Percentiles rank a stretch among this genome's conserved stretches.
These are phyloP conservation scores for Naganishia onofrii DNA, from an alignment of 768 basidiomycete genomes.

Conservation along the genomic window DNA sequence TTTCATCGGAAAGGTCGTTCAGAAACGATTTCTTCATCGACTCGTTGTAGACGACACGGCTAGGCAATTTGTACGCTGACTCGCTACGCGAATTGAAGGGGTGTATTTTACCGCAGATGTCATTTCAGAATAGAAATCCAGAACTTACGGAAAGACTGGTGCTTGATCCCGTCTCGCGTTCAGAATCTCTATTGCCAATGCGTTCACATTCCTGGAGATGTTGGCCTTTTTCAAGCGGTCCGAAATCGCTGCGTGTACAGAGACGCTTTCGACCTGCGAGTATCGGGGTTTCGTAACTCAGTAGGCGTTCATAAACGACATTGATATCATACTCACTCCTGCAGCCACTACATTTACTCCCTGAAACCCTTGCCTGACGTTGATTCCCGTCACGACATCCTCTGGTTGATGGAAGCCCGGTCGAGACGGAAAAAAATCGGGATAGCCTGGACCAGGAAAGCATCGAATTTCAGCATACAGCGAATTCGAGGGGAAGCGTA, in stretches of 20 bases:
- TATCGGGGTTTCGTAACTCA: background rate
- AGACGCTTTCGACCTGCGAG: slow-evolving; percentile 20
- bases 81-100: background rate
- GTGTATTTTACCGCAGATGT: background rate
- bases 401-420: slow-evolving; percentile 49
- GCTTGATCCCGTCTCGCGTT: slow-evolving; percentile 12
- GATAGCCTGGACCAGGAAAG: slow-evolving; percentile 38
- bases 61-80: slow-evolving; percentile 25
- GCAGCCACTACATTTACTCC: slow-evolving; percentile 15
- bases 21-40: slow-evolving; percentile 23
- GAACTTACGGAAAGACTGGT: slow-evolving; percentile 3
- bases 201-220: slow-evolving; percentile 14
- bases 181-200: slow-evolving; percentile 21
- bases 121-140: too few species aligned
- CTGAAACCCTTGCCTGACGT: slow-evolving; percentile 48
- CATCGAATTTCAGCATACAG: background rate
- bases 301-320: too few species aligned
- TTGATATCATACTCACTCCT: background rate
- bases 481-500: background rate
- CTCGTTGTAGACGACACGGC: slow-evolving; percentile 29
- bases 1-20: slow-evolving; percentile 19
- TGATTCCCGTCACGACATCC: slow-evolving; percentile 48
- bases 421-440: slow-evolving; percentile 49
- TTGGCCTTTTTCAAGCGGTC: slow-evolving; percentile 3
- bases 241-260: slow-evolving; percentile 15